phyloP scores from a whole-genome alignment of 345 rosid species.

The Acer yangbiense region DNA sequence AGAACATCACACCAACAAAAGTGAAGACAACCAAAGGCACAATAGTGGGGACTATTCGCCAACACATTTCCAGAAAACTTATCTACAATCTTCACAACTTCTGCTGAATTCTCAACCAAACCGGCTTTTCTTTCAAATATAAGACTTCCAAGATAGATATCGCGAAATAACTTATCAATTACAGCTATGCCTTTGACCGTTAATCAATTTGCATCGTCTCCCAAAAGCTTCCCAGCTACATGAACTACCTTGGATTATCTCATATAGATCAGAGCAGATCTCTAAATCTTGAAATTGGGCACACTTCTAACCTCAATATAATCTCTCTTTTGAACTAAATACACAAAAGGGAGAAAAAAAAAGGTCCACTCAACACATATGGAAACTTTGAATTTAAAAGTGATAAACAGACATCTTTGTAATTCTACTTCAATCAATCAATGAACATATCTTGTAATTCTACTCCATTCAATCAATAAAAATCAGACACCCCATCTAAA shows the following conservation, averaged over 20 bases:
- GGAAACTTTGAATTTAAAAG: neutral
- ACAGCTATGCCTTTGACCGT: neutral
- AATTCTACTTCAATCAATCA: neutral
- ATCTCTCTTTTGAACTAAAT: neutral
- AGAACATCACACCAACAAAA: neutral
- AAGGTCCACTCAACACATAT: neutral
- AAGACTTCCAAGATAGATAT: neutral
- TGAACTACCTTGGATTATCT: neutral
- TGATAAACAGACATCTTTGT: neutral
- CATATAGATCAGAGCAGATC: neutral
- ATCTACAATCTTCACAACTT: neutral
- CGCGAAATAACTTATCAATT: neutral
- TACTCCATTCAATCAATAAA: neutral
- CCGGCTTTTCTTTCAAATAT: neutral
- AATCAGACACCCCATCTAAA: neutral
- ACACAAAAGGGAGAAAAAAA: neutral
- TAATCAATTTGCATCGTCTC: neutral
- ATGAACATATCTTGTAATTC: neutral
- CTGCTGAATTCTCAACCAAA: slow-evolving; percentile 8
- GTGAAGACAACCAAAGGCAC: neutral
- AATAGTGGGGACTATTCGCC: neutral
- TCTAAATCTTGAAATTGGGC: neutral
- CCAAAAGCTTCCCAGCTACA: neutral
- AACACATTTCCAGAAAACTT: neutral
- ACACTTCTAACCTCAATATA: neutral